phyloP scores from a whole-genome alignment of 192 early-diverging fungal species.

The Haplosporangium gracile region DNA sequence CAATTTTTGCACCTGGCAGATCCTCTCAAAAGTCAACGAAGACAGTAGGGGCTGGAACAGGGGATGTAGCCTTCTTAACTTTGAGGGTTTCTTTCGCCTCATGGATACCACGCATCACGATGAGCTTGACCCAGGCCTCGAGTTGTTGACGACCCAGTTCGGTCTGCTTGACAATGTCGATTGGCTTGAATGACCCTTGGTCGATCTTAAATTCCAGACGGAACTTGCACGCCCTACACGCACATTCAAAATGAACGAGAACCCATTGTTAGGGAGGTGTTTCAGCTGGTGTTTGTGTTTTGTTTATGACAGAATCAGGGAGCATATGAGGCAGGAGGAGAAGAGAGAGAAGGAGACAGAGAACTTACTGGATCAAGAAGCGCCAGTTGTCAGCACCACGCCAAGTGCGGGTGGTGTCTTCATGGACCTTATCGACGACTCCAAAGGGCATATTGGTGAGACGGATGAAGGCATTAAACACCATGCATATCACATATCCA shows the following conservation, averaged over 20 bases:
- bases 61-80: conserved; percentile 6
- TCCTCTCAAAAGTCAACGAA: conserved; percentile 27
- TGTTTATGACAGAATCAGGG: too few species aligned
- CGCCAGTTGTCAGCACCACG: conserved; percentile 69
- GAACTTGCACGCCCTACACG: conserved; percentile 68
- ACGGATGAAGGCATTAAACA: conserved; percentile 65
- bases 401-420: conserved; percentile 66
- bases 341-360: too few species aligned
- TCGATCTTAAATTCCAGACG: conserved; percentile 63
- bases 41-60: background rate
- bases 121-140: conserved; percentile 32
- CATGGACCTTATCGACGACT: conserved; percentile 68
- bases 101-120: conserved; percentile 45
- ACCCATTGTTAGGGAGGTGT: background rate
- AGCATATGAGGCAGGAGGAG: too few species aligned
- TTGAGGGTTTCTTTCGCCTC: conserved; percentile 38
- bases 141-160: conserved; percentile 52
- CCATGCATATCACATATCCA: conserved; percentile 64
- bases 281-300: too few species aligned
- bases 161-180: conserved; percentile 65
- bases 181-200: conserved; percentile 57
- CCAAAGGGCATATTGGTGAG: conserved; percentile 69
- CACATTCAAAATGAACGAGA: background rate
- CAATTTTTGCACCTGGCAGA: background rate
- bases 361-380: conserved; percentile 69